These are phyloP conservation scores for Leishmania guyanensis DNA, from an alignment of 208 protist species.

Conservation along the genomic window DNA sequence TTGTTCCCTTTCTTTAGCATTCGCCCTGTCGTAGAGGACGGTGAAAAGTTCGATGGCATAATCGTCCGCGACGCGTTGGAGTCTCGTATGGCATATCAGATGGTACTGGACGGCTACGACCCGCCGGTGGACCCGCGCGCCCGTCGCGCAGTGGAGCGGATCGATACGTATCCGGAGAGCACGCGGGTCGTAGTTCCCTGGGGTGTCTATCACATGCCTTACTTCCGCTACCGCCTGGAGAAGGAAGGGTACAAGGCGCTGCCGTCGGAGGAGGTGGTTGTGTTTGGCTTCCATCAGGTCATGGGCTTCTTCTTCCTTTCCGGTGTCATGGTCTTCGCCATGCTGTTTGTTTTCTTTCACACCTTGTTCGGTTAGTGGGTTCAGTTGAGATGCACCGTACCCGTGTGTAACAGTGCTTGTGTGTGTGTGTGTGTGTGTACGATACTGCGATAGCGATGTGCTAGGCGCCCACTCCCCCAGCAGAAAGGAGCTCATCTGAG, in stretches of 20 bases:
- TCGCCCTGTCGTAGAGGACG: conserved; percentile 52
- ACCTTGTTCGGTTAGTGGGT: conserved; percentile 34
- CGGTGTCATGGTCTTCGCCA: conserved; percentile 35
- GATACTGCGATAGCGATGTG: background rate
- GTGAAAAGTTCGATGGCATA: conserved; percentile 81
- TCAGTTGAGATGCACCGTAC: background rate
- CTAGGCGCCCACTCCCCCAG: background rate
- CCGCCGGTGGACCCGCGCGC: conserved; percentile 82
- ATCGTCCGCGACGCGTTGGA: conserved; percentile 72
- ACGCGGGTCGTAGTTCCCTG: conserved; percentile 69
- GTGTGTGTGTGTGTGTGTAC: no score
- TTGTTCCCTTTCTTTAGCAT: conserved; percentile 75
- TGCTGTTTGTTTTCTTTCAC: conserved; percentile 39
- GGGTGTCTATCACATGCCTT: conserved; percentile 87
- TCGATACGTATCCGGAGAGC: conserved; percentile 70
- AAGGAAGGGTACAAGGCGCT: conserved; percentile 62
- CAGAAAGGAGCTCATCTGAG: background rate
- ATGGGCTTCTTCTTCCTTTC: conserved; percentile 38
- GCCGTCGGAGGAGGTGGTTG: conserved; percentile 59
- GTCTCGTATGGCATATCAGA: conserved; percentile 88
- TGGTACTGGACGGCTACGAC: conserved; percentile 68
- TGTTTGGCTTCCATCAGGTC: conserved; percentile 65
- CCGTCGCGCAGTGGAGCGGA: conserved; percentile 74
- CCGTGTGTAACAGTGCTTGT: no score
- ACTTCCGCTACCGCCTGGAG: conserved; percentile 76